A percentile compares a stretch with the other conserved stretches of the same genome.
Conservation (phyloP, 345 rosid genomes). For the Gossypium longicalyx region DNA sequence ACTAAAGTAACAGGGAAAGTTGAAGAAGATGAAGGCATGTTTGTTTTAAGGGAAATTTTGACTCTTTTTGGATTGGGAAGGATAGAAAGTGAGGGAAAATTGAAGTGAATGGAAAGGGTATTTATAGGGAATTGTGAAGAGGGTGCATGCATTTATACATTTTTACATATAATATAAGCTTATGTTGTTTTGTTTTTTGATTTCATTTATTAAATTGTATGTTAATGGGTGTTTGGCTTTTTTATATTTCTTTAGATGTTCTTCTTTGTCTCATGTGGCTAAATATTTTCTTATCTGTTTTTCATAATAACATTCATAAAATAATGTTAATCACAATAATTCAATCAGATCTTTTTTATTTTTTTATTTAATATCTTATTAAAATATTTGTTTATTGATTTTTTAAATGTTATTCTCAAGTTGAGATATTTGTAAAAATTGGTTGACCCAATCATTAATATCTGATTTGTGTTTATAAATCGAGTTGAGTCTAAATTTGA, state of each 20-base stretch:
- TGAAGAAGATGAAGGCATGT: constrained; percentile 45
- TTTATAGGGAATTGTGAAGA: constrained; percentile 35
- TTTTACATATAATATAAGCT: too few relatives aligned
- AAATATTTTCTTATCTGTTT: too few relatives aligned
- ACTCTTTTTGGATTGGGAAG: background rate
- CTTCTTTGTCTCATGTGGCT: background rate
- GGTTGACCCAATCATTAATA: too few relatives aligned
- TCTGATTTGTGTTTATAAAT: too few relatives aligned
- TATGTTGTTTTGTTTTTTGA: background rate
- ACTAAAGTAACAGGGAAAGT: constrained; percentile 29
- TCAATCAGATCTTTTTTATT: too few relatives aligned
- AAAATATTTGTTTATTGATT: too few relatives aligned
- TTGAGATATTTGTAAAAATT: too few relatives aligned
- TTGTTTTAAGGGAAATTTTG: constrained; percentile 4
- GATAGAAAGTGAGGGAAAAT: constrained; percentile 17
- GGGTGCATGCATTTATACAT: constrained; percentile 50
- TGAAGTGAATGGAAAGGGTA: constrained; percentile 5
- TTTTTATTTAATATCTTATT: too few relatives aligned
- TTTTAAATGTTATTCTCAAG: too few relatives aligned
- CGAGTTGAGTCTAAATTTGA: accelerated
- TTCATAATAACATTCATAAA: too few relatives aligned
- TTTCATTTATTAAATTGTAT: background rate
- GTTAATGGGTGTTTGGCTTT: background rate
- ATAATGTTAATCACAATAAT: too few relatives aligned
- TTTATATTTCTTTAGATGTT: background rate